Evolutionary conservation across 371 early-diverging fungal genomes (phyloP).

Genomic region (Rhizopus microsporus): DNA sequence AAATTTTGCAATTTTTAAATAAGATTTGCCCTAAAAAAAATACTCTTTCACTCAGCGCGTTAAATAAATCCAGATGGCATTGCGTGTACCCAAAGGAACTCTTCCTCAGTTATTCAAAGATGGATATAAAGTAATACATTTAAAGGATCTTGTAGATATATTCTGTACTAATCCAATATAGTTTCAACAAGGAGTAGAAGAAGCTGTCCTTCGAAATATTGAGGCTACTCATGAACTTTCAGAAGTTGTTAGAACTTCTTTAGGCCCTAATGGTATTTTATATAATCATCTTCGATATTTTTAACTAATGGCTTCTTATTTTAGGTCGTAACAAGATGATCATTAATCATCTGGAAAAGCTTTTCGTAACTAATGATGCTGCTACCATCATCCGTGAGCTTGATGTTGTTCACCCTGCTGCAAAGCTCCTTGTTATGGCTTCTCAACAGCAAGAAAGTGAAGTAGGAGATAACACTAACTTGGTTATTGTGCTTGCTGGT

Average conservation of each 20-base stretch:
- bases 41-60: conserved; percentile 20
- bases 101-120: conserved; percentile 93
- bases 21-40: background rate
- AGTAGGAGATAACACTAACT: conserved; percentile 95
- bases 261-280: conserved; percentile 91
- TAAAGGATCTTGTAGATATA: background rate
- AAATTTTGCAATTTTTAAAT: too few relatives aligned
- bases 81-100: conserved; percentile 90
- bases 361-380: conserved; percentile 99
- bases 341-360: conserved; percentile 95
- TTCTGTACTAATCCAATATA: conserved; percentile 29
- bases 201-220: conserved; percentile 94
- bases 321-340: conserved; percentile 99
- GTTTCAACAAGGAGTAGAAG: conserved; percentile 96
- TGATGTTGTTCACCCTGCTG: conserved; percentile 99
- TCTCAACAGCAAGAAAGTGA: conserved; percentile 98
- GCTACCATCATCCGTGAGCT: conserved; percentile 98
- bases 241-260: conserved; percentile 90
- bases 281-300: background rate
- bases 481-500: conserved; percentile 93
- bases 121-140: conserved; percentile 83
- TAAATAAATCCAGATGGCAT: conserved; percentile 72
- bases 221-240: conserved; percentile 90
- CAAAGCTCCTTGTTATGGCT: conserved; percentile 94
- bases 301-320: background rate